Base-by-base conservation (phyloP, 1,139 yeast species). In the Barnettozyma hawaiiensis region DNA sequence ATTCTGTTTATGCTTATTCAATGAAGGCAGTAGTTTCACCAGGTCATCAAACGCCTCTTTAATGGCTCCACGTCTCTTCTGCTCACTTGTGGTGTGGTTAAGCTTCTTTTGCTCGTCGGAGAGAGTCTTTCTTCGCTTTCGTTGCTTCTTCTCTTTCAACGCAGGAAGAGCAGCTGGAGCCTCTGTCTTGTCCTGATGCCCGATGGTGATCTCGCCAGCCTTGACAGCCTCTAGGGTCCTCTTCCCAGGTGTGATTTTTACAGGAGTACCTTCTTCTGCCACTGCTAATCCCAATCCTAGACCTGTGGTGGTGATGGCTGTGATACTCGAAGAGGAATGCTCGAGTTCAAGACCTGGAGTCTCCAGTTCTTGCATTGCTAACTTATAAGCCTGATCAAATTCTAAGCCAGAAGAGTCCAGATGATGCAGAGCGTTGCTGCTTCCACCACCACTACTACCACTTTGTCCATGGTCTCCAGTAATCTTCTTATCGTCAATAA, bases 21-120 rank as follows among this genome's bases (percentile, higher is more conserved):
- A n/a, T 10, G 66, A 60, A 1, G 61, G 61, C 19, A 60, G 23
- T 9, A 54, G 37, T 0, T 34, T 42, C 3, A 54, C 62, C 60
- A 80, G 44, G 62, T 67, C 55, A 42, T 78, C 81, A 57, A 78
- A 78, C 1, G 85, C 79, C 28, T 67, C 64, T 60, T 84, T 85
- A 58, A 90, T 85, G 52, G 75, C 63, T 49, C 78, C 81, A 37
- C 96, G 70, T 44, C 96, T 72, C 54, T 77, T 76, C 62, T 85
- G 87, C 60, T 86, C 96, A 41, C 85, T 78, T 39, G 76, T 70
- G 7, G 85, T 78, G 60, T 86, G 96, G 55, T 83, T 82, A 43
- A 71, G 60, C 43, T 92, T 70, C 56, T 82, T 83, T 58, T 85
- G 87, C 53, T 81, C 83, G 41, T 76, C 73, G 0, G 83, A 62